Evolutionary conservation across 2,329 filamentous ascomycete genomes (phyloP), one percentile per base, ranked within the genome.

Genomic region (Talaromyces sp.): DNA sequence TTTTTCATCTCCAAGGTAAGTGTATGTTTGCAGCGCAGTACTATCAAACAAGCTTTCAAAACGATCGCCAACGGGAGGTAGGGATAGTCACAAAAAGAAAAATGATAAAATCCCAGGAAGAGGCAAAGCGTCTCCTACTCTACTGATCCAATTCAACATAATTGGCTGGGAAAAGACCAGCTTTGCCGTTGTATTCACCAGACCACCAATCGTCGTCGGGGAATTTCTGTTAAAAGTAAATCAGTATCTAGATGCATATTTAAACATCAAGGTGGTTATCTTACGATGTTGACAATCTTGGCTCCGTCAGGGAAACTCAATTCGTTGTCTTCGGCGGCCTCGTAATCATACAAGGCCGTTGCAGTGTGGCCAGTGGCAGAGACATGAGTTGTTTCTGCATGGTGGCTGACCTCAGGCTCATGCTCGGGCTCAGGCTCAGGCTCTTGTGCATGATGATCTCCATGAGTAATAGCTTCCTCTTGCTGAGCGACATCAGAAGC

Each of bases 161-260:
- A 69, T 82, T 82, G n/a, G 81, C 79, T 10, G 81, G 81, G 86
- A 99, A 99, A 54, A 99, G 84, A 67, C 95, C 95, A 35, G 86
- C 86, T 65, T 89, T 86, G 60, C 93, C 93, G 31, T 88, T 84
- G 78, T 90, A 96, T 73, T 91, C 88, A 66, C 95, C 95, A 72
- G 94, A 90, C 95, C 95, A 99, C 95, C 95, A 99, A 75, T 99
- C 95, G 70, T 98, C 94, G 73, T 98, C 95, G 2, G 95, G 95
- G 79, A 98, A 98, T 82, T 97, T 92, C 89, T 90, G 47, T 17
- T 17, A 27, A 19, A 6, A 15, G 11, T 17, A 5, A 37, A 25
- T 66, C 41, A 61, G 41, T 39, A 41, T 22, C 4, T 19, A 13
- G 43, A 54, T 41, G 2, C n/a, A 8, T 3, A 33, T 52, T 10